A percentile compares a stretch with the other conserved stretches of the same genome.
Evolutionary conservation across 164 flowering plant species (phyloP).

Genomic region (Kalanchoe fedtschenkoi): DNA sequence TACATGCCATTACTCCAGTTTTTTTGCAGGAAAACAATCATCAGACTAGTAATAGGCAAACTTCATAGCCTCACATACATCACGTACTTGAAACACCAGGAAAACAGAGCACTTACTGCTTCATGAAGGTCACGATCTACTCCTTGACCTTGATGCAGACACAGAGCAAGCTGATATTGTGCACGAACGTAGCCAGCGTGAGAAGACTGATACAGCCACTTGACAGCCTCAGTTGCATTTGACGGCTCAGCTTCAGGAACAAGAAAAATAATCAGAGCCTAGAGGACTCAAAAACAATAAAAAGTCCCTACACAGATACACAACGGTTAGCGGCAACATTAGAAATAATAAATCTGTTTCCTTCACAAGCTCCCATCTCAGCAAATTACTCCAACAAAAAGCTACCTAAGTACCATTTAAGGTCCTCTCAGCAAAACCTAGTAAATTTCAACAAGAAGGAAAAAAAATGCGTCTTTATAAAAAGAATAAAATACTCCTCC

Average conservation of each 20-base stretch:
- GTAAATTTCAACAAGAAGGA: too few species aligned
- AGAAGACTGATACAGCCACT: slow-evolving; percentile 62
- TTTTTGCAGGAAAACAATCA: too few species aligned
- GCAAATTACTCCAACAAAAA: too few species aligned
- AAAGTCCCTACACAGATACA: not conserved
- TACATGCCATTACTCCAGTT: too few species aligned
- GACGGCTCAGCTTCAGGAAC: slow-evolving; percentile 58
- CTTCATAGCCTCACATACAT: not conserved
- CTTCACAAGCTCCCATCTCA: not conserved
- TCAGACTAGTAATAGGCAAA: not conserved
- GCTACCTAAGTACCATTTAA: too few species aligned
- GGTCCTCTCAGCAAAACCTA: too few species aligned
- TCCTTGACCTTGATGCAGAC: slow-evolving; percentile 76
- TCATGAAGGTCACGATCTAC: slow-evolving; percentile 33
- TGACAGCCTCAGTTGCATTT: slow-evolving; percentile 51
- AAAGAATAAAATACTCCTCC: too few species aligned
- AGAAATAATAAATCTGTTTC: not conserved
- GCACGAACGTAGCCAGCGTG: slow-evolving; percentile 67
- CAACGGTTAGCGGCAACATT: not conserved
- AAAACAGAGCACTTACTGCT: slow-evolving; percentile 46
- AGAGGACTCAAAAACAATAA: not conserved
- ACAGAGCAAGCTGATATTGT: slow-evolving; percentile 88
- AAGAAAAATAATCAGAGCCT: not conserved
- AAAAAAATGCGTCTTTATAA: too few species aligned
- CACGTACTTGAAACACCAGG: not conserved